Percentiles rank a stretch among this genome's conserved stretches.
Evolutionary conservation across 352 stramenopile species (phyloP).

Genomic region (Phytophthora pseudosyringae): DNA sequence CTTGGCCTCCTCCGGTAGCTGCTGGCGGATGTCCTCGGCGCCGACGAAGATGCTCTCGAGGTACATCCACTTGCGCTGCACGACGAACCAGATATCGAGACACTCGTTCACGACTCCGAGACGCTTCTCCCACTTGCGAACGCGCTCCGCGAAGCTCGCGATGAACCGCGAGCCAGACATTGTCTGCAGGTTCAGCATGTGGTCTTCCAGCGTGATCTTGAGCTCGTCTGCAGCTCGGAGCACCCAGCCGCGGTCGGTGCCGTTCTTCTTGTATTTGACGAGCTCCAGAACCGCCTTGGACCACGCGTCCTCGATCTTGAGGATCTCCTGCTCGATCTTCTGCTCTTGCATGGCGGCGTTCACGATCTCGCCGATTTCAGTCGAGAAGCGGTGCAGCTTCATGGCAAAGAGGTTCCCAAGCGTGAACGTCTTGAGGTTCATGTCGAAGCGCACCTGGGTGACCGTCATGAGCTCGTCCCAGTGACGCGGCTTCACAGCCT

Average conservation of each 20-base stretch:
- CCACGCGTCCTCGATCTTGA: conserved; percentile 94
- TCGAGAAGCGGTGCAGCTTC: conserved; percentile 91
- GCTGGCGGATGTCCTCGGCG: conserved; percentile 93
- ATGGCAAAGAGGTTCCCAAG: conserved; percentile 93
- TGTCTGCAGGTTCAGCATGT: conserved; percentile 91
- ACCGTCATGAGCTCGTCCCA: conserved; percentile 92
- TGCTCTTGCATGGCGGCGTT: conserved; percentile 94
- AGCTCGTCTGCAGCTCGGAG: conserved; percentile 86
- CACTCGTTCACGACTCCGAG: conserved; percentile 92
- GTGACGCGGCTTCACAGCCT: conserved; percentile 92
- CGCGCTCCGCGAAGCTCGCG: conserved; percentile 86
- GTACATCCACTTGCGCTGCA: conserved; percentile 97
- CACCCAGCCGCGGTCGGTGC: conserved; percentile 82
- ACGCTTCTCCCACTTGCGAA: conserved; percentile 93
- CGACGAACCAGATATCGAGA: conserved; percentile 93
- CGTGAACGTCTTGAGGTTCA: conserved; percentile 94
- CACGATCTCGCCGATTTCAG: conserved; percentile 93
- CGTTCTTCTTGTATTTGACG: conserved; percentile 94
- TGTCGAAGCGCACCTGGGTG: conserved; percentile 92
- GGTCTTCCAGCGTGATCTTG: conserved; percentile 85
- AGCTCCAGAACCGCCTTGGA: conserved; percentile 89
- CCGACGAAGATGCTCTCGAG: conserved; percentile 95
- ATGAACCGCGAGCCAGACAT: conserved; percentile 94
- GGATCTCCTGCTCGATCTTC: conserved; percentile 94
- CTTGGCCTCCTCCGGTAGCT: conserved; percentile 93